Conservation (phyloP, 192 early-diverging fungal genomes). For the Martensiomyces pterosporus region DNA sequence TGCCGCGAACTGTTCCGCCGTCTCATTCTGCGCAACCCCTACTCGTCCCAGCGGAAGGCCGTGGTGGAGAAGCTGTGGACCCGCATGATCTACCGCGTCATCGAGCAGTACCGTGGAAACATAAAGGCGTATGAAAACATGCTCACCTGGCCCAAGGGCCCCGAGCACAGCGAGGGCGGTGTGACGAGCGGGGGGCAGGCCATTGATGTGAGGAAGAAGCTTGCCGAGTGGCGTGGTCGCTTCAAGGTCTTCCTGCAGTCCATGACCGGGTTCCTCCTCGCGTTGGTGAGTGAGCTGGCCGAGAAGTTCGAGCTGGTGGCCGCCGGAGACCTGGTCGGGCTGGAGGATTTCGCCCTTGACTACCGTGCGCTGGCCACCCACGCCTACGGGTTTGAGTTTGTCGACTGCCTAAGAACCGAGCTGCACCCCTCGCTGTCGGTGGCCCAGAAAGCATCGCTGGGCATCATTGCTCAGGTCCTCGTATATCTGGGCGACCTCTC, state of each 20-base stretch:
- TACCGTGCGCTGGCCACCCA: constrained; percentile 27
- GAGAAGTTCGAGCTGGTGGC: constrained; percentile 24
- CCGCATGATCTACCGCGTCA: constrained; percentile 30
- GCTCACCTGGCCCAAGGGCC: constrained; percentile 5
- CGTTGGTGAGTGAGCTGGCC: constrained; percentile 33
- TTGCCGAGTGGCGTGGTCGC: constrained; percentile 33
- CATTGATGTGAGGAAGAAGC: constrained; percentile 15
- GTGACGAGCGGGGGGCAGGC: background rate
- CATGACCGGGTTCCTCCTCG: constrained; percentile 21
- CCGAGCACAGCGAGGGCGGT: background rate
- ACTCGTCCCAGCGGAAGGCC: constrained; percentile 43
- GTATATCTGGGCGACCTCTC: constrained; percentile 43
- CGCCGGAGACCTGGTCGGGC: constrained; percentile 1
- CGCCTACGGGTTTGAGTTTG: constrained; percentile 27
- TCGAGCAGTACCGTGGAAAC: constrained; percentile 42
- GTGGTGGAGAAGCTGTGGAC: constrained; percentile 45
- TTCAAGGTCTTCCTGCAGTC: constrained; percentile 38
- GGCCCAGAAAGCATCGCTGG: constrained; percentile 26
- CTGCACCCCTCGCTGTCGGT: constrained; percentile 22
- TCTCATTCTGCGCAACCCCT: constrained; percentile 42
- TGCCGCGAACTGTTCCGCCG: constrained; percentile 38
- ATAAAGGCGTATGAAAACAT: constrained; percentile 28
- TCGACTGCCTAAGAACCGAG: constrained; percentile 23
- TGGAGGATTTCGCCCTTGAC: constrained; percentile 21
- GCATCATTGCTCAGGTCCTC: constrained; percentile 25